Evolutionary conservation across 306 rosid species (phyloP).

Genomic region (Gillenia trifoliata): DNA sequence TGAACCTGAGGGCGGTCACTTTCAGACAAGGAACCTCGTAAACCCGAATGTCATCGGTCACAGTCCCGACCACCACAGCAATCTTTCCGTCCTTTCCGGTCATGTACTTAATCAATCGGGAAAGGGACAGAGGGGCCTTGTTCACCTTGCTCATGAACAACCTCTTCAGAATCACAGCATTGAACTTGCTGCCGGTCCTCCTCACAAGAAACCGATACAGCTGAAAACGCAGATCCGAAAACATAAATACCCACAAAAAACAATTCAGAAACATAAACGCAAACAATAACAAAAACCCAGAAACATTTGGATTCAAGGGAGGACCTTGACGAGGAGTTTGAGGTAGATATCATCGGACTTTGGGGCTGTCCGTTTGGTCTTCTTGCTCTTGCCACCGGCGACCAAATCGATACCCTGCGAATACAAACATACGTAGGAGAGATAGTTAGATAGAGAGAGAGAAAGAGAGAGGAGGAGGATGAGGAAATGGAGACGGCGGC

Average conservation of each 20-base stretch:
- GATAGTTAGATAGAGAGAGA: background rate
- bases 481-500: background rate
- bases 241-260: background rate
- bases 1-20: conserved; percentile 67
- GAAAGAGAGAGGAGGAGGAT: no score
- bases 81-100: conserved; percentile 54
- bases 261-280: background rate
- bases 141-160: conserved; percentile 78
- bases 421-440: background rate
- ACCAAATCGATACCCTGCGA: conserved; percentile 74
- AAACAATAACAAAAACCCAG: background rate
- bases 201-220: conserved; percentile 61
- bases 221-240: conserved; percentile 22
- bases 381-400: conserved; percentile 84
- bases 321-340: conserved; percentile 69
- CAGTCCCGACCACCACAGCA: conserved; percentile 54
- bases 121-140: conserved; percentile 62
- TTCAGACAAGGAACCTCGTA: conserved; percentile 45
- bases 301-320: background rate
- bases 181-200: conserved; percentile 53
- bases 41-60: conserved; percentile 53
- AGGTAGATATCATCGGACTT: conserved; percentile 74
- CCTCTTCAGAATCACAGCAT: conserved; percentile 53
- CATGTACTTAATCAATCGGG: conserved; percentile 51
- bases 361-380: conserved; percentile 62